A percentile compares a stretch with the other conserved stretches of the same genome.
Conservation (phyloP, 176 grass and related monocot genomes). For the Echinochloa phyllopogon region DNA sequence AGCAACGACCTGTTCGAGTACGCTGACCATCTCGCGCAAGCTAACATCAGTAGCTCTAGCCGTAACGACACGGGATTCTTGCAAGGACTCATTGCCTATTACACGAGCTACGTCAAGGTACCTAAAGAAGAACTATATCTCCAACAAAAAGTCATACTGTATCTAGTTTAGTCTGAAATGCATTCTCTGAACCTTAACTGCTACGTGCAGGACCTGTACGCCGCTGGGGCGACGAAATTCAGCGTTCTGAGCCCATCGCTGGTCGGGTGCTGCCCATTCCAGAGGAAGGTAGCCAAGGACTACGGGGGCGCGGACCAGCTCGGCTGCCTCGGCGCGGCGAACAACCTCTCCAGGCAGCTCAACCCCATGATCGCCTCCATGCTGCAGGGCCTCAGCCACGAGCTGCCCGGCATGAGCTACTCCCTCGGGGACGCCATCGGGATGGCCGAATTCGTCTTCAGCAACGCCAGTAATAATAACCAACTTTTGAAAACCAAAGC, state of each 20-base stretch:
- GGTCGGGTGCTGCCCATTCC: conserved; percentile 55
- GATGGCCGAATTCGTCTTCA: not conserved
- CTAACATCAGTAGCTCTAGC: not conserved
- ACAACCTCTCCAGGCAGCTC: conserved; percentile 35
- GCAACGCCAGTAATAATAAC: not conserved
- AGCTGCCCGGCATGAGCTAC: conserved; percentile 55
- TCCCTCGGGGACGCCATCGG: conserved; percentile 39
- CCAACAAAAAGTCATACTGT: too few species aligned
- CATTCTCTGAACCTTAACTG: not conserved
- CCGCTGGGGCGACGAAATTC: conserved; percentile 50
- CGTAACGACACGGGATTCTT: conserved; percentile 34
- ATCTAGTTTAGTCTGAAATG: not conserved
- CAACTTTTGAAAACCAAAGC: not conserved
- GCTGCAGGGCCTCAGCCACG: conserved; percentile 9
- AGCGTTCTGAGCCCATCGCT: conserved; percentile 47
- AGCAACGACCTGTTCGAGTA: conserved; percentile 75
- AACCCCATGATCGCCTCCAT: conserved; percentile 33
- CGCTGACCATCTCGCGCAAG: not conserved
- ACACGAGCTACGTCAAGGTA: conserved; percentile 46
- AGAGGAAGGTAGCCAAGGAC: not conserved
- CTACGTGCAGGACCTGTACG: conserved; percentile 38
- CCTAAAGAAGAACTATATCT: not conserved
- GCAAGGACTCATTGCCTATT: conserved; percentile 22
- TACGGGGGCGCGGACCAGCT: not conserved
- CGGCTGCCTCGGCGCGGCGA: conserved; percentile 40